Evolutionary conservation across 306 rosid genomes (phyloP).

Genomic region (Ochetophila trinervis): DNA sequence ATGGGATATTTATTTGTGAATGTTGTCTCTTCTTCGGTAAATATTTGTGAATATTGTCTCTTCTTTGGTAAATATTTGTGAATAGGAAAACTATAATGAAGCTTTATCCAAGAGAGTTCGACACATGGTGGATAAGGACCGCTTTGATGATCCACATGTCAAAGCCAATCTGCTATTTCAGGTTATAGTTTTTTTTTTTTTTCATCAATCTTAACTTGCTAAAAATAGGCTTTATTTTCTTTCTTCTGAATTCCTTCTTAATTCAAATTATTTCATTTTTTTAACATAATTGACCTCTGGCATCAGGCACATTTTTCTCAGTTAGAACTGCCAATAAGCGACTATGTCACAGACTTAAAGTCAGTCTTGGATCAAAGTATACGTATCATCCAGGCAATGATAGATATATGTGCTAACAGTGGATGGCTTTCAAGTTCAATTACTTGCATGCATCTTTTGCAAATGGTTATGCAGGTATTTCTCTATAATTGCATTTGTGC

Average conservation of each 20-base stretch:
- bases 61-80: not conserved
- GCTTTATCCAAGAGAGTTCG: conserved; percentile 72
- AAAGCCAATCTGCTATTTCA: conserved; percentile 91
- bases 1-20: not conserved
- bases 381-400: conserved; percentile 96
- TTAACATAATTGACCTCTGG: conserved; percentile 19
- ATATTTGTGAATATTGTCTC: not conserved
- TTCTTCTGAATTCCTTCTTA: conserved; percentile 14
- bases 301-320: conserved; percentile 89
- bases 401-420: conserved; percentile 91
- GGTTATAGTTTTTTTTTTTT: conserved; percentile 50
- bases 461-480: conserved; percentile 94
- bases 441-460: conserved; percentile 91
- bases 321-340: conserved; percentile 87
- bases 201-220: conserved; percentile 18
- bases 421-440: conserved; percentile 94
- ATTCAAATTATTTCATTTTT: no score
- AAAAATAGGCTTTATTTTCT: not conserved
- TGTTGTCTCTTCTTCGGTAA: conserved; percentile 14
- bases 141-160: conserved; percentile 82
- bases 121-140: conserved; percentile 75
- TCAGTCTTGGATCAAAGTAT: conserved; percentile 96
- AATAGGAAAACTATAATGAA: conserved; percentile 77
- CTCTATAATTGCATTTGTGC: conserved; percentile 6
- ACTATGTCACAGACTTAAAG: conserved; percentile 88